Evolutionary conservation across 164 flowering plant species (phyloP).

Genomic region (Berberis vulgaris): DNA sequence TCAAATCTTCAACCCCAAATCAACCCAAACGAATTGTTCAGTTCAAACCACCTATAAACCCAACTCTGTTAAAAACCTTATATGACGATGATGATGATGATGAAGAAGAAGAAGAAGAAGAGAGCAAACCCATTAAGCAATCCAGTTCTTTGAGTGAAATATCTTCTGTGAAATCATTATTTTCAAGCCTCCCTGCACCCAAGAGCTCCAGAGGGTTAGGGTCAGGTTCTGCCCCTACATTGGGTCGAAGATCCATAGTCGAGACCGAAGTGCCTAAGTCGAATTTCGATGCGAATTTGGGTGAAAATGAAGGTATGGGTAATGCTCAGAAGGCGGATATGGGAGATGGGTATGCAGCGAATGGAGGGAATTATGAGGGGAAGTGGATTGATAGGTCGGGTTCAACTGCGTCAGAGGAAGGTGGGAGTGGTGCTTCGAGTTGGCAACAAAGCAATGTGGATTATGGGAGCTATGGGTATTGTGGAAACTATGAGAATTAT

Average conservation of each 20-base stretch:
- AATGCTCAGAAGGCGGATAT: too few species aligned
- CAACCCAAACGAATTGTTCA: slow-evolving; percentile 53
- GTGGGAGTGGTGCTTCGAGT: slow-evolving; percentile 3
- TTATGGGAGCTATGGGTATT: slow-evolving; percentile 14
- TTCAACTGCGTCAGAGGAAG: neutral
- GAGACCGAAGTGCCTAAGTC: slow-evolving; percentile 31
- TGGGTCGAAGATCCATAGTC: slow-evolving; percentile 47
- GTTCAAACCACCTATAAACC: slow-evolving; percentile 43
- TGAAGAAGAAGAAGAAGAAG: slow-evolving; percentile 31
- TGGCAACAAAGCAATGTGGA: slow-evolving; percentile 8
- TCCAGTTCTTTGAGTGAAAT: slow-evolving; percentile 9
- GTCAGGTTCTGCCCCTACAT: slow-evolving; percentile 30
- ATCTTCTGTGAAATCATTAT: slow-evolving; percentile 40
- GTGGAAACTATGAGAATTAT: slow-evolving; percentile 9
- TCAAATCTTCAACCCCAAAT: slow-evolving; percentile 7
- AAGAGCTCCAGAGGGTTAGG: slow-evolving; percentile 32
- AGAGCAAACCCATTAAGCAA: slow-evolving; percentile 21
- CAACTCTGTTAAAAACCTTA: neutral
- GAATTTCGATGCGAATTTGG: neutral
- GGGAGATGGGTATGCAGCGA: neutral
- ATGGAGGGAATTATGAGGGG: slow-evolving; percentile 11
- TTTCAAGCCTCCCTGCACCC: slow-evolving; percentile 69
- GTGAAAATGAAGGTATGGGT: slow-evolving; percentile 6
- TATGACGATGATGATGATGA: slow-evolving; percentile 43
- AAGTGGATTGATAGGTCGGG: slow-evolving; percentile 13